A percentile compares a stretch with the other conserved stretches of the same genome.
phyloP scores from a whole-genome alignment of 352 stramenopile species.

The Phytophthora quininea region DNA sequence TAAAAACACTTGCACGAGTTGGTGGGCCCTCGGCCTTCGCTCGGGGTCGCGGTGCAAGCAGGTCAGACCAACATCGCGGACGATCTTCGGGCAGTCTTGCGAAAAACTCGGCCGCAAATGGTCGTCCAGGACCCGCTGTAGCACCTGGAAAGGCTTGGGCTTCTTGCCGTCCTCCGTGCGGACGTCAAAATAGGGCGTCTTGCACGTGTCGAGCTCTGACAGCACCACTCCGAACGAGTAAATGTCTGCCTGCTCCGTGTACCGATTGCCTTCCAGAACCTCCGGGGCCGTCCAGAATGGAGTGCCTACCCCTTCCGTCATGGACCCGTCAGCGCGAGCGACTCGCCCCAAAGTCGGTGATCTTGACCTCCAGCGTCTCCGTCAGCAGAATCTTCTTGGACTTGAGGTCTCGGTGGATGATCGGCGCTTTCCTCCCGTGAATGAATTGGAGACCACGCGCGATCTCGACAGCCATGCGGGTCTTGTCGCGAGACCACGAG shows the following conservation, averaged over 20 bases:
- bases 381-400: conserved; percentile 80
- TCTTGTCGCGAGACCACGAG: conserved; percentile 44
- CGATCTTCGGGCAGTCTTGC: conserved; percentile 38
- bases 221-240: conserved; percentile 75
- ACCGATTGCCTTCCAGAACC: conserved; percentile 58
- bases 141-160: conserved; percentile 44
- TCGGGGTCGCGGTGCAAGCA: conserved; percentile 32
- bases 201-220: conserved; percentile 47
- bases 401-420: conserved; percentile 45
- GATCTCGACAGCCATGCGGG: conserved; percentile 52
- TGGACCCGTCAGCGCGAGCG: conserved; percentile 17
- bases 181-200: conserved; percentile 38
- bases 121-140: conserved; percentile 52
- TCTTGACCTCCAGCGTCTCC: conserved; percentile 58
- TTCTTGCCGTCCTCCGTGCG: conserved; percentile 20
- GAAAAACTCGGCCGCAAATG: conserved; percentile 48
- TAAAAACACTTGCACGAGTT: conserved; percentile 16
- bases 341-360: conserved; percentile 87
- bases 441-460: conserved; percentile 39
- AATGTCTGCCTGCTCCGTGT: conserved; percentile 66
- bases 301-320: conserved; percentile 81
- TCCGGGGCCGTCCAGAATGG: conserved; percentile 86
- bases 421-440: conserved; percentile 23
- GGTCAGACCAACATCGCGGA: conserved; percentile 29
- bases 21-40: conserved; percentile 9